phyloP scores from a whole-genome alignment of 352 stramenopile genomes.

The Globisporangium recalcitrans region DNA sequence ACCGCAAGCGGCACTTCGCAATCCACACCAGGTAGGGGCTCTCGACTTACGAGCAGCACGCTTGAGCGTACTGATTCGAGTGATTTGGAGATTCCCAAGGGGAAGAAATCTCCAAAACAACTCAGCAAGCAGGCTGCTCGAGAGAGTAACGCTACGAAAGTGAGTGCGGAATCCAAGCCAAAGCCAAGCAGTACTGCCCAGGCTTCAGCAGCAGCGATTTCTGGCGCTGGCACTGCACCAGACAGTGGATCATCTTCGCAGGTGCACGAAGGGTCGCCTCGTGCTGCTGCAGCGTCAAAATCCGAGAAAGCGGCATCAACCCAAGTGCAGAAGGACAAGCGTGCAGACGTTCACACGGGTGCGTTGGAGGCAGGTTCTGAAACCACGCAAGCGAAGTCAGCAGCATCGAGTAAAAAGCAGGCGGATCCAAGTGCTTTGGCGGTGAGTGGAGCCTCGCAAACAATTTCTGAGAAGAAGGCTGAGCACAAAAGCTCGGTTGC shows the following conservation, averaged over 20 bases:
- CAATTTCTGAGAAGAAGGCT: neutral
- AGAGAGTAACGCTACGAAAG: constrained; percentile 3
- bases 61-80: constrained; percentile 13
- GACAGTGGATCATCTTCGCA: neutral
- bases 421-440: neutral
- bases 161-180: constrained; percentile 1
- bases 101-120: constrained; percentile 17
- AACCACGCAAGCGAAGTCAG: neutral
- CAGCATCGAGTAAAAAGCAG: neutral
- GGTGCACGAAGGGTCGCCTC: neutral
- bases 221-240: neutral
- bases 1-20: neutral
- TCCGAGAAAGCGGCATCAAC: neutral
- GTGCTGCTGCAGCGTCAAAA: neutral
- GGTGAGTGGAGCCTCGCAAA: neutral
- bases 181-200: neutral
- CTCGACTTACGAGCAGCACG: neutral
- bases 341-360: neutral
- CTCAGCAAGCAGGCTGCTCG: constrained; percentile 6
- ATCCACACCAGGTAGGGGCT: neutral
- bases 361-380: neutral
- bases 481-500: neutral
- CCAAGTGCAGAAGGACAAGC: neutral
- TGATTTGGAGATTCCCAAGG: constrained; percentile 12
- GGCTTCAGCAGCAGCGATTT: no score